A percentile compares a stretch with the other conserved stretches of the same genome.
Evolutionary conservation across 257 asterid genomes (phyloP).

Genomic region (Rauvolfia tetraphylla): DNA sequence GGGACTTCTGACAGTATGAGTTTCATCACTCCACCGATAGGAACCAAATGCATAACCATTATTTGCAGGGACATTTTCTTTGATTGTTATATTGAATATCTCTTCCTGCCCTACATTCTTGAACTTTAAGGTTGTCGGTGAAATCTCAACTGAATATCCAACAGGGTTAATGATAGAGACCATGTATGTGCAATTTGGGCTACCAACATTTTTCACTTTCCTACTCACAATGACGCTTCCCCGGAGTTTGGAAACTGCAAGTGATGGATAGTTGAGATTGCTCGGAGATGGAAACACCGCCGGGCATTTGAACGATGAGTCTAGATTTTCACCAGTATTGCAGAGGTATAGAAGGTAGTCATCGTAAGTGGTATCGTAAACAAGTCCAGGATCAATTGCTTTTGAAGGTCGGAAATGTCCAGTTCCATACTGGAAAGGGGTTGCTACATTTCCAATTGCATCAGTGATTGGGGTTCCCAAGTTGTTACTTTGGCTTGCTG

Average conservation of each 20-base stretch:
- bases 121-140: constrained; percentile 27
- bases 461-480: constrained; percentile 3
- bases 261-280: constrained; percentile 50
- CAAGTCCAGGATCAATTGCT: constrained; percentile 65
- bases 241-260: constrained; percentile 28
- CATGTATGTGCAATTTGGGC: constrained; percentile 11
- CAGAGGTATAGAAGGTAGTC: constrained; percentile 55
- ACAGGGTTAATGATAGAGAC: constrained; percentile 24
- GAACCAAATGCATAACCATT: constrained; percentile 22
- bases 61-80: neutral
- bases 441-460: neutral
- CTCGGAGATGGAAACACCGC: constrained; percentile 18
- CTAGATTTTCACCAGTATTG: constrained; percentile 22
- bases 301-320: constrained; percentile 30
- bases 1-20: constrained; percentile 39
- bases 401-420: constrained; percentile 63
- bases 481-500: constrained; percentile 22
- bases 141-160: constrained; percentile 29
- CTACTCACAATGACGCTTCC: constrained; percentile 33
- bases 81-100: constrained; percentile 27
- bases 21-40: constrained; percentile 26
- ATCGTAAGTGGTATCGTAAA: constrained; percentile 46
- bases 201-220: constrained; percentile 52
- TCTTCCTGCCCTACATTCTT: constrained; percentile 26
- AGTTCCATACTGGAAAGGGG: constrained; percentile 40